A percentile compares a stretch with the other conserved stretches of the same genome.
Evolutionary conservation across 306 rosid genomes (phyloP).

Genomic region (Hylodesmum podocarpum): DNA sequence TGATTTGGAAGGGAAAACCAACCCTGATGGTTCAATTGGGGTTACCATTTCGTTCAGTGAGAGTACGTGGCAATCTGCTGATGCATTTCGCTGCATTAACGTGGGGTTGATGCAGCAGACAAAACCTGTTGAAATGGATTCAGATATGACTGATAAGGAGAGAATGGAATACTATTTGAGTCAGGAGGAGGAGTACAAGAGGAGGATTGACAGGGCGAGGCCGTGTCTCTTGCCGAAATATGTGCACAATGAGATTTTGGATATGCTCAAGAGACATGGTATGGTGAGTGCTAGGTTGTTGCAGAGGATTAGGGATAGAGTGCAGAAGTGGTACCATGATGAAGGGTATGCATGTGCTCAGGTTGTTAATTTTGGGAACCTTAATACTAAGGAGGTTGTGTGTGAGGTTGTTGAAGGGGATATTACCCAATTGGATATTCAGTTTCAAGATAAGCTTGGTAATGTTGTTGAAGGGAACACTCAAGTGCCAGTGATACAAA

Average conservation of each 20-base stretch:
- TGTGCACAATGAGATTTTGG: slow-evolving; percentile 64
- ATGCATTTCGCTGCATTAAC: slow-evolving; percentile 83
- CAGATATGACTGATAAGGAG: slow-evolving; percentile 96
- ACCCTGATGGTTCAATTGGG: slow-evolving; percentile 72
- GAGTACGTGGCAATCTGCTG: slow-evolving; percentile 90
- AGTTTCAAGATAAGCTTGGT: slow-evolving; percentile 92
- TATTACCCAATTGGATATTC: slow-evolving; percentile 74
- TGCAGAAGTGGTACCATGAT: slow-evolving; percentile 95
- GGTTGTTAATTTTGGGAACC: slow-evolving; percentile 92
- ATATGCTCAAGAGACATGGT: slow-evolving; percentile 69
- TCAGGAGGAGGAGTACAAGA: slow-evolving; percentile 88
- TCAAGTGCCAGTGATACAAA: slow-evolving; percentile 64
- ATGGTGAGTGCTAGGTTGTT: slow-evolving; percentile 84
- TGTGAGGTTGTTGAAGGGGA: slow-evolving; percentile 99
- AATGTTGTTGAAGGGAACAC: slow-evolving; percentile 94
- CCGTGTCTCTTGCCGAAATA: slow-evolving; percentile 68
- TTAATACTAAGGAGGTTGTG: slow-evolving; percentile 90
- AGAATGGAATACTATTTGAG: slow-evolving; percentile 62
- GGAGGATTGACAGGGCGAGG: slow-evolving; percentile 77
- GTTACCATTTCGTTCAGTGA: slow-evolving; percentile 71
- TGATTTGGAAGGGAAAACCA: slow-evolving; percentile 86
- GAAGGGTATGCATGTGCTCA: slow-evolving; percentile 97
- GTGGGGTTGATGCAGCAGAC: slow-evolving; percentile 84
- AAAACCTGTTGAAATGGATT: slow-evolving; percentile 81
- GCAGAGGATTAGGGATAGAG: slow-evolving; percentile 92